Evolutionary conservation across 306 rosid genomes (phyloP), one percentile per base, ranked within the genome.

Genomic region (Vachellia collinsii): DNA sequence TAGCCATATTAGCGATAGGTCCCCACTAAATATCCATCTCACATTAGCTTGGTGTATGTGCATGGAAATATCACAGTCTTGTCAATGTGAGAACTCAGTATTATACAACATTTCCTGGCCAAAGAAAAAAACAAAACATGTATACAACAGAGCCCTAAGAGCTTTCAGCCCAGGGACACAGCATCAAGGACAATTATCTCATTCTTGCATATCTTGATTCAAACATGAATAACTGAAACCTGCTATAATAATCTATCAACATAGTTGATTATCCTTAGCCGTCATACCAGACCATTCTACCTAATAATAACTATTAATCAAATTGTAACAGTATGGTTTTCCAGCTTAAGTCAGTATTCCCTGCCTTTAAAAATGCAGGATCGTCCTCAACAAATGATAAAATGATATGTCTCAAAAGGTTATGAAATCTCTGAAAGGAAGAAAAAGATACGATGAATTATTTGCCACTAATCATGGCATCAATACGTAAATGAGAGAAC

Each of bases 381-480:
- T 61, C 61, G 22, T 62, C 71, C 71, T 68, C 16, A 23, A 11
- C 13, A 77, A 65, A n/a, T 70, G 73, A 19, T 29, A 10, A 48
- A 47, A 46, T 47, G 62, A 70, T 47, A 54, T 67, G 80, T 39
- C 76, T 65, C 76, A 70, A 76, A 59, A 47, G 62, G 76, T 76
- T 59, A 14, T 13, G 61, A 37, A 77, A 77, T 37, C 64, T 72
- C 46, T 36, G 34, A 63, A 77, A 76, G 54, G 11, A 75, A 65
- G 76, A 34, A 41, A 75, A 80, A 75, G 48, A 29, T n/a, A 51
- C 61, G 54, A 75, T 65, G 70, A 53, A 36, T 47, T 80, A 62
- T 70, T 67, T 66, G 82, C 80, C 79, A 83, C 80, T 54, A 79
- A n/a, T 19, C 44, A 86, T 79, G 80, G 75, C 77, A 88, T 80